Conservation (phyloP, 2,329 filamentous ascomycete genomes). For the Talaromyces rugulosus region DNA sequence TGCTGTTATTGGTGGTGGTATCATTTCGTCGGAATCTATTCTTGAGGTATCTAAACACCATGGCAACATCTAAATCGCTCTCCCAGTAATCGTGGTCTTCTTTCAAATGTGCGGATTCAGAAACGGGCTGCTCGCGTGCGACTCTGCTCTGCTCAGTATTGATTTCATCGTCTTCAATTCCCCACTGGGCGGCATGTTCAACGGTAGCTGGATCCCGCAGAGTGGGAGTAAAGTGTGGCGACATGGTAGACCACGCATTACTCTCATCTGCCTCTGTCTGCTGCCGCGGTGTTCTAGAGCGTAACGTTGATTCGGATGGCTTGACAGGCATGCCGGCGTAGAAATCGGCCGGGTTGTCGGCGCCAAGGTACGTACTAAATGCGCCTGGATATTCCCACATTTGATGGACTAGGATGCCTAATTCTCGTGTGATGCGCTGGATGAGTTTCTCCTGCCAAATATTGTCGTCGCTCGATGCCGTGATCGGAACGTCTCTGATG, state of each 20-base stretch:
- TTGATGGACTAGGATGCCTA: slow-evolving; percentile 77
- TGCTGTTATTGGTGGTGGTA: slow-evolving; percentile 36
- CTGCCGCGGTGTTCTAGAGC: slow-evolving; percentile 14
- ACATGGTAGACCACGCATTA: slow-evolving; percentile 48
- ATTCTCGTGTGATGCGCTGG: slow-evolving; percentile 78
- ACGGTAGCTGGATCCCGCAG: slow-evolving; percentile 29
- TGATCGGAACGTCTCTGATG: slow-evolving; percentile 25
- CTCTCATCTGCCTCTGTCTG: slow-evolving; percentile 16
- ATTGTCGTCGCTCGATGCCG: slow-evolving; percentile 21
- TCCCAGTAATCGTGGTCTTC: slow-evolving; percentile 80
- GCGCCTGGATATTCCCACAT: slow-evolving; percentile 83
- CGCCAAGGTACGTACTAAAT: slow-evolving; percentile 72
- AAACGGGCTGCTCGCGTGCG: slow-evolving; percentile 24
- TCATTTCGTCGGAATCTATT: slow-evolving; percentile 63
- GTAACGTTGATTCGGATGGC: slow-evolving; percentile 10
- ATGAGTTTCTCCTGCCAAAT: slow-evolving; percentile 64
- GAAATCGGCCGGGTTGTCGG: slow-evolving; percentile 27
- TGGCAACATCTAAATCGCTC: slow-evolving; percentile 80
- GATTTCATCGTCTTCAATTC: slow-evolving; percentile 59
- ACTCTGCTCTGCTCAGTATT: slow-evolving; percentile 42
- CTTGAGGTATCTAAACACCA: slow-evolving; percentile 84
- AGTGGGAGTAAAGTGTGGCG: slow-evolving; percentile 18
- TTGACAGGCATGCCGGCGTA: slow-evolving; percentile 70
- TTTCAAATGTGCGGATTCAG: slow-evolving; percentile 43
- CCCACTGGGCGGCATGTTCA: slow-evolving; percentile 59